phyloP scores from a whole-genome alignment of 257 asterid genomes.

The Eustoma russellianum region DNA sequence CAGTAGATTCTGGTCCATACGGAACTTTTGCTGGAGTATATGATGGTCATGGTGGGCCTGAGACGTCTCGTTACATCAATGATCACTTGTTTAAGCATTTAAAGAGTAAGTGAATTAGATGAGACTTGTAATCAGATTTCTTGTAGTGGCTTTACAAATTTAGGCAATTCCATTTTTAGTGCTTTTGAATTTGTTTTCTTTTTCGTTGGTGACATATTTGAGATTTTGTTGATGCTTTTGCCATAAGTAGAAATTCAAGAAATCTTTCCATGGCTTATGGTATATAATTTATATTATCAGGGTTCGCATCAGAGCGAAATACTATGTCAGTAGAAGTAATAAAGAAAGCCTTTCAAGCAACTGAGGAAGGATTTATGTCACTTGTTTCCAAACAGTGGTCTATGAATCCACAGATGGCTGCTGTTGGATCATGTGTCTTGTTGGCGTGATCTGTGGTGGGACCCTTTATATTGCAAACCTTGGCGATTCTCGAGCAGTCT shows the following conservation, averaged over 20 bases:
- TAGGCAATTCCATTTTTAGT: not conserved
- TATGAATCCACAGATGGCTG: slow-evolving; percentile 35
- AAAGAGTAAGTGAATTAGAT: slow-evolving; percentile 23
- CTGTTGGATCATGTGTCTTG: slow-evolving; percentile 47
- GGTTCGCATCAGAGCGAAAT: slow-evolving; percentile 30
- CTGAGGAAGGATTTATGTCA: slow-evolving; percentile 38
- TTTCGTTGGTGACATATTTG: too few species aligned
- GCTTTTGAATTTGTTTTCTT: not conserved
- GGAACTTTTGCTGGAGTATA: slow-evolving; percentile 44
- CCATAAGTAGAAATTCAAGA: not conserved
- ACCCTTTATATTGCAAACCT: slow-evolving; percentile 35
- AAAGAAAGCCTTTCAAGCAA: slow-evolving; percentile 40
- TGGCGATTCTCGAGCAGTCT: slow-evolving; percentile 44
- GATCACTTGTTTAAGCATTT: slow-evolving; percentile 35
- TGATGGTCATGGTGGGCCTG: slow-evolving; percentile 55
- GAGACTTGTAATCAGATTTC: not conserved
- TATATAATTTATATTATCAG: slow-evolving; percentile 12
- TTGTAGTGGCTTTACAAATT: not conserved
- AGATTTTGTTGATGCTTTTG: slow-evolving; percentile 1
- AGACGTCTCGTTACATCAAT: slow-evolving; percentile 36
- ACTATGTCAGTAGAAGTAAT: slow-evolving; percentile 39
- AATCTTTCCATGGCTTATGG: not conserved
- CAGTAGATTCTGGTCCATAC: slow-evolving; percentile 37
- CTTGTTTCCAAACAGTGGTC: slow-evolving; percentile 33
- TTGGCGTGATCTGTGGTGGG: slow-evolving; percentile 32